Conservation (phyloP, 2,329 filamentous ascomycete species). For the Onygenales sp. region DNA sequence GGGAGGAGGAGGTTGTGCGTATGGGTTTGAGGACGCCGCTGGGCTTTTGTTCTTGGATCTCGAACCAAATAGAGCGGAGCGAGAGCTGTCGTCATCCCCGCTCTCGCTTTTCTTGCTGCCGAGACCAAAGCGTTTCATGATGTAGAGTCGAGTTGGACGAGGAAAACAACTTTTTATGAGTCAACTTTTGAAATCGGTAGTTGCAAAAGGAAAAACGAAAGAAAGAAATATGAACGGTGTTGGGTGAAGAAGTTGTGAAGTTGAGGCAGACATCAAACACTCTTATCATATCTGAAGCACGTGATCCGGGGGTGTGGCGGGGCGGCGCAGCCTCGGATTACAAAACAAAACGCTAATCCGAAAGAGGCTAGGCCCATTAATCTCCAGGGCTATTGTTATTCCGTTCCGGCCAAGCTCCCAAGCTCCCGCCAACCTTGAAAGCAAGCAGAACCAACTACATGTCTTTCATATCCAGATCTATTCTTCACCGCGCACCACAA, state of each 20-base stretch:
- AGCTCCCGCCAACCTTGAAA: background rate
- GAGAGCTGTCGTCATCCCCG: constrained; percentile 43
- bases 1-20: constrained; percentile 42
- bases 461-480: background rate
- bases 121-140: constrained; percentile 27
- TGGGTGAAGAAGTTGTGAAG: background rate
- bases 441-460: background rate
- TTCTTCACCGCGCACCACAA: constrained; percentile 14
- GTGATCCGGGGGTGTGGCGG: background rate
- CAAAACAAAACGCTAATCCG: background rate
- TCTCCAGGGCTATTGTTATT: too few species aligned
- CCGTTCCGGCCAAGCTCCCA: background rate
- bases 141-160: background rate
- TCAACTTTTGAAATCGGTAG: background rate
- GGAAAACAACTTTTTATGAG: background rate
- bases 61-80: constrained; percentile 50
- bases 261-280: background rate
- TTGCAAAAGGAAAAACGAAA: background rate
- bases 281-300: background rate
- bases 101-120: constrained; percentile 44
- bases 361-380: background rate
- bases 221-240: background rate
- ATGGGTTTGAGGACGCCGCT: constrained; percentile 45
- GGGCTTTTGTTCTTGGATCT: constrained; percentile 47
- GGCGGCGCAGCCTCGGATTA: background rate